Evolutionary conservation across 2,329 filamentous ascomycete genomes (phyloP).

Genomic region (Botrytis medusae): DNA sequence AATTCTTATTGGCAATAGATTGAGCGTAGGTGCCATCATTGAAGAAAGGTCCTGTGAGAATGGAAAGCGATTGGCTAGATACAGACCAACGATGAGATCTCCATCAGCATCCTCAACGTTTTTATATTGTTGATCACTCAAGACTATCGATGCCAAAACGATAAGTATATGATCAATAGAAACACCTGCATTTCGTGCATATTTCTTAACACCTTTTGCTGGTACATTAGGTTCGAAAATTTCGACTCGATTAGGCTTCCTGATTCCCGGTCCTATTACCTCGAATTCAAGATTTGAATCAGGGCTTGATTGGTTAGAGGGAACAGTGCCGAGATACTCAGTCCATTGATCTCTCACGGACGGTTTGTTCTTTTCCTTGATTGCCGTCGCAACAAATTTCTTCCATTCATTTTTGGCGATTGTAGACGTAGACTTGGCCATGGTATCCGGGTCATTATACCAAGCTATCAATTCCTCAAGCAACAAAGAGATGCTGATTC

Average conservation of each 20-base stretch:
- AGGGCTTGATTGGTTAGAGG: neutral
- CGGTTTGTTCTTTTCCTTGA: neutral
- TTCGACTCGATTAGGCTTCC: slow-evolving; percentile 31
- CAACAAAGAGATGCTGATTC: slow-evolving; percentile 69
- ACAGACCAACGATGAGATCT: slow-evolving; percentile 70
- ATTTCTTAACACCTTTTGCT: slow-evolving; percentile 43
- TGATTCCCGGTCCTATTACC: neutral
- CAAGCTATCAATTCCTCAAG: slow-evolving; percentile 53
- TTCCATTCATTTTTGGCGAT: slow-evolving; percentile 45
- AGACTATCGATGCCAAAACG: slow-evolving; percentile 44
- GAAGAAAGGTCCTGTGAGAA: slow-evolving; percentile 49
- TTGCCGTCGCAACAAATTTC: neutral
- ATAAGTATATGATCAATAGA: slow-evolving; percentile 75
- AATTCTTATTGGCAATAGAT: slow-evolving; percentile 72
- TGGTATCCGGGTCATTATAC: slow-evolving; percentile 40
- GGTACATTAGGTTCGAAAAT: slow-evolving; percentile 52
- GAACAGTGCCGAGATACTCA: neutral
- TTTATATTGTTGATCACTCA: slow-evolving; percentile 45
- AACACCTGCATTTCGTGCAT: slow-evolving; percentile 54
- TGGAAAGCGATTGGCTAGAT: slow-evolving; percentile 73
- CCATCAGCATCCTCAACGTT: slow-evolving; percentile 21
- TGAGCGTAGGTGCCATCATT: slow-evolving; percentile 69
- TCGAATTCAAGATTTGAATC: neutral
- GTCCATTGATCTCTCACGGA: slow-evolving; percentile 20
- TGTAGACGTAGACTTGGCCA: slow-evolving; percentile 40